phyloP scores from a whole-genome alignment of 192 early-diverging fungal species.

The Entophlyctis helioformis region DNA sequence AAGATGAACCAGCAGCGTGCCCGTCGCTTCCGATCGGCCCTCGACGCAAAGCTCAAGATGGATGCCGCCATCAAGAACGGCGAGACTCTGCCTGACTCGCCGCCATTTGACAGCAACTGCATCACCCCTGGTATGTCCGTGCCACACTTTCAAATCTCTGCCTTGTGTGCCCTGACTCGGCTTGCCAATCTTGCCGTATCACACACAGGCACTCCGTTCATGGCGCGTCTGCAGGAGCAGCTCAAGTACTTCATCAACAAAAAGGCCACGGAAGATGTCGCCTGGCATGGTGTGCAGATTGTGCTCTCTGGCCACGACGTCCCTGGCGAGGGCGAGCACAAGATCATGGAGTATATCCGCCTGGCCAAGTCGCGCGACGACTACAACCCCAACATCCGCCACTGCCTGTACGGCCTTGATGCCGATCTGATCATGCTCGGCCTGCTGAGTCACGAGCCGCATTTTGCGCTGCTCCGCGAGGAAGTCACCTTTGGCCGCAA shows the following conservation, averaged over 20 bases:
- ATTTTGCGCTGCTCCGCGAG: slow-evolving; percentile 92
- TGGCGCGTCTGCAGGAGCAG: slow-evolving; percentile 77
- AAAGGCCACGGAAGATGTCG: slow-evolving; percentile 76
- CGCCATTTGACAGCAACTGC: slow-evolving; percentile 44
- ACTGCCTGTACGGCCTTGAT: slow-evolving; percentile 90
- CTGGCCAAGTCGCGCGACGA: slow-evolving; percentile 61
- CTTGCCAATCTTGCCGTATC: neutral
- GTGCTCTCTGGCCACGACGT: slow-evolving; percentile 90
- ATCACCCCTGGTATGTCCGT: slow-evolving; percentile 37
- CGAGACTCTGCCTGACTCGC: slow-evolving; percentile 48
- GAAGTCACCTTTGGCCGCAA: slow-evolving; percentile 76
- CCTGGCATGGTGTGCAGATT: slow-evolving; percentile 77
- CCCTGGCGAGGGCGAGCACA: slow-evolving; percentile 98
- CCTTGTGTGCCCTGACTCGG: too few species aligned
- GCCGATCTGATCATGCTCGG: slow-evolving; percentile 98
- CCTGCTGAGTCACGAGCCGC: slow-evolving; percentile 89
- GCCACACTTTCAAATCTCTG: too few species aligned
- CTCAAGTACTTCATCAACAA: slow-evolving; percentile 80
- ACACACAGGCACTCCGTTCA: slow-evolving; percentile 81
- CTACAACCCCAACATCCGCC: slow-evolving; percentile 82
- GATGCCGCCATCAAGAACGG: slow-evolving; percentile 57
- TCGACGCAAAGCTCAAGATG: slow-evolving; percentile 29
- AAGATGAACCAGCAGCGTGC: slow-evolving; percentile 57
- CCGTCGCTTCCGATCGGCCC: slow-evolving; percentile 40
- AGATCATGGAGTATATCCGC: slow-evolving; percentile 97